phyloP scores from a whole-genome alignment of 768 basidiomycete genomes.

The Sarcodon sp. region DNA sequence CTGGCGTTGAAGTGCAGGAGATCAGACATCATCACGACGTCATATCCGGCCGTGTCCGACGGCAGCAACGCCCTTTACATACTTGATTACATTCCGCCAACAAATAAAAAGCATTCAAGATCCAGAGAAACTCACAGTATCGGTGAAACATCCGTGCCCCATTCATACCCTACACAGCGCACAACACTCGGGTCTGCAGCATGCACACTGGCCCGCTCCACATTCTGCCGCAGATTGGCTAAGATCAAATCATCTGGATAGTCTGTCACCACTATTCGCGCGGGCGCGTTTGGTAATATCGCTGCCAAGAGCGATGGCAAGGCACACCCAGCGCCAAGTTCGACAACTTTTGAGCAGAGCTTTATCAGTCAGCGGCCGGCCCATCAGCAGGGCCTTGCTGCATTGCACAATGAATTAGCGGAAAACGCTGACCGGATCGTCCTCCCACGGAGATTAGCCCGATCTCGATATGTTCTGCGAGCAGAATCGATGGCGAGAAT shows the following conservation, averaged over 20 bases:
- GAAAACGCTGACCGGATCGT: conserved; percentile 24
- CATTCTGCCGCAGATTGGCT: conserved; percentile 39
- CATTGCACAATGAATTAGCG: neutral
- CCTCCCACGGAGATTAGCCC: conserved; percentile 29
- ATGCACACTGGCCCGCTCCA: conserved; percentile 30
- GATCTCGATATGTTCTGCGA: conserved; percentile 54
- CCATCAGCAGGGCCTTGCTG: neutral
- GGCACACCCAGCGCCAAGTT: conserved; percentile 59
- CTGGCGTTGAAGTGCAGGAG: conserved; percentile 56
- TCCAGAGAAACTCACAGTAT: conserved; percentile 30
- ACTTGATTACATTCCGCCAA: conserved; percentile 1
- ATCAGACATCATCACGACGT: conserved; percentile 57
- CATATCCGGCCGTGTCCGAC: conserved; percentile 22
- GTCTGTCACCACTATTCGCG: conserved; percentile 50
- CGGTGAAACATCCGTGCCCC: conserved; percentile 38
- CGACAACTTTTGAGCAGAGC: conserved; percentile 34
- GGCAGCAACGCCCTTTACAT: too few relatives aligned
- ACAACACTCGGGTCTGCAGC: conserved; percentile 29
- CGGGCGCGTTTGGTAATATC: conserved; percentile 25
- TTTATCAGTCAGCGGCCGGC: neutral
- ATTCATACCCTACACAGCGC: conserved; percentile 40
- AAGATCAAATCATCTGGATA: conserved; percentile 55
- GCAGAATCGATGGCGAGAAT: conserved; percentile 55
- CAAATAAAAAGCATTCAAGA: neutral
- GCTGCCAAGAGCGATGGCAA: conserved; percentile 52